Evolutionary conservation across 805 yeast species (phyloP), one percentile per base, ranked within the genome.

Genomic region (Candida ponderosae): DNA sequence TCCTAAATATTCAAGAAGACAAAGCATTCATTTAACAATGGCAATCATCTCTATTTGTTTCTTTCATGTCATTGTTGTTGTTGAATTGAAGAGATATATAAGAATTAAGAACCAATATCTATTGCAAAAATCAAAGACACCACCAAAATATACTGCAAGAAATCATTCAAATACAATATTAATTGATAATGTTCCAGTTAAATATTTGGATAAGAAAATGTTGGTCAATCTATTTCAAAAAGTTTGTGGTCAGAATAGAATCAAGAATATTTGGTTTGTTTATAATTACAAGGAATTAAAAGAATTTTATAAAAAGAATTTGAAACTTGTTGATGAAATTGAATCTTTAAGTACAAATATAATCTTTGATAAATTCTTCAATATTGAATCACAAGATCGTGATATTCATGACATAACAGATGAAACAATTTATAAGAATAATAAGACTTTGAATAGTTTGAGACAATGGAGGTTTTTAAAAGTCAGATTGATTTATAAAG

Each of bases 1-100:
- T 0, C 64, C 70, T 5, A 46, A 65, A 2, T 72, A 74, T 32
- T 69, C 76, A 0, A 50, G 56, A 4, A 55, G 74, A 18, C 65
- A 81, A 41, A 63, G 76, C 40, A 73, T 76, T 18, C 96, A 87
- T 56, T 71, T 87, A 36, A 52, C 76, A 0, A 60, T 81, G 57
- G 67, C 83, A 3, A 38, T 80, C 0, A 45, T 76, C 2, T 72
- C 79, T 1, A 66, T 85, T 3, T 46, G 63, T 0, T 63, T 74
- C 59, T 74, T 82, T 41, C 83, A 84, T 46, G 57, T 64, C 37
- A 48, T 81, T 18, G 51, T 87, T 8, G 46, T 71, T 2, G 57
- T 62, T 31, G 96, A 88, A 50, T 57, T 87, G 33, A 62, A 62
- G 7, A 56, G 62, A 35, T 72, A 70, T 44, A 68, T 73, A 20